Evolutionary conservation across 2,329 filamentous ascomycete species (phyloP).

Genomic region (Aphanocladium album): DNA sequence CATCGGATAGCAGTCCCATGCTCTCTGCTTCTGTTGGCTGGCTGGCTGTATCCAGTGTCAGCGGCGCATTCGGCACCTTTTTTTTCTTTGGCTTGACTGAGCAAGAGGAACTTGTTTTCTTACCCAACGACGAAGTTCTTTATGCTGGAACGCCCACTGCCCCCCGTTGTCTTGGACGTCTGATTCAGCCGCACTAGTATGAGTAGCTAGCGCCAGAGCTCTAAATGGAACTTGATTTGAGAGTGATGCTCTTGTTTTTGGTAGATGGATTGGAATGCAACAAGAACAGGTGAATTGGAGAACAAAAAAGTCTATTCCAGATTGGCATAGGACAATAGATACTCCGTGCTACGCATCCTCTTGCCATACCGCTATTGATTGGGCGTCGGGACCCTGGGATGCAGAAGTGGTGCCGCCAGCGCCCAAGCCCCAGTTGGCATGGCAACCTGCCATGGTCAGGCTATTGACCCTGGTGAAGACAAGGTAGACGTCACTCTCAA

Average conservation of each 20-base stretch:
- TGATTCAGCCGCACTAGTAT: constrained; percentile 5
- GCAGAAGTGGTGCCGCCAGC: neutral
- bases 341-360: neutral
- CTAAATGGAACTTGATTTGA: neutral
- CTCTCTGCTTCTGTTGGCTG: constrained; percentile 11
- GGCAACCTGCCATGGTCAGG: neutral
- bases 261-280: constrained; percentile 6
- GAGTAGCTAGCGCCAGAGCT: constrained; percentile 1
- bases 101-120: neutral
- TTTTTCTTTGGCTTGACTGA: neutral
- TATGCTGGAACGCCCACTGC: neutral
- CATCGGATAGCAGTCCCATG: constrained; percentile 49
- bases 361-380: neutral
- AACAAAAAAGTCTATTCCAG: neutral
- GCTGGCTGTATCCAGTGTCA: neutral
- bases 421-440: constrained; percentile 10
- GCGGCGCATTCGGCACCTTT: neutral
- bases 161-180: neutral
- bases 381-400: neutral
- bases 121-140: neutral
- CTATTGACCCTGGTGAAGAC: neutral
- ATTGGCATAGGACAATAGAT: neutral
- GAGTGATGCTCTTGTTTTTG: neutral
- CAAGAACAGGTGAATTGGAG: neutral
- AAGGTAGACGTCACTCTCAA: neutral